Conservation (phyloP, 306 rosid genomes). For the Leucaena leucocephala region DNA sequence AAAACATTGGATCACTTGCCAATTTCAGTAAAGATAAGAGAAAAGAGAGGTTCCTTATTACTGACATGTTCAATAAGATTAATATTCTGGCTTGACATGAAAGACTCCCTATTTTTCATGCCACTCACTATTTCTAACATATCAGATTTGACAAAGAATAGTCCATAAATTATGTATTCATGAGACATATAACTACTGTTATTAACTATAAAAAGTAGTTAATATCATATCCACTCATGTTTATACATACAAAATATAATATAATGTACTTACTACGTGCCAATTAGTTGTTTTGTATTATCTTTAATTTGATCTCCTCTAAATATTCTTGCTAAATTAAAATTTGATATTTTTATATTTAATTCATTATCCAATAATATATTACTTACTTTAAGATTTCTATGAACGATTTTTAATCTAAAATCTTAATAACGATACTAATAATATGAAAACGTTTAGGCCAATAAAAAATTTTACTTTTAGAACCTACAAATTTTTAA, state of each 20-base stretch:
- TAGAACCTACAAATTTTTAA: background rate
- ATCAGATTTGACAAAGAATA: slow-evolving; percentile 1
- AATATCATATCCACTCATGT: background rate
- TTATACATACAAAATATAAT: background rate
- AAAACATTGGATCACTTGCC: background rate
- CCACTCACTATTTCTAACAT: slow-evolving; percentile 36
- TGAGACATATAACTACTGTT: slow-evolving; percentile 19
- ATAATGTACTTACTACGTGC: slow-evolving; percentile 19
- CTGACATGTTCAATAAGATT: slow-evolving; percentile 31
- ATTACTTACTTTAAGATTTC: background rate
- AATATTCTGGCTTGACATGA: background rate
- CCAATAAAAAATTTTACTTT: background rate
- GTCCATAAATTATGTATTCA: background rate
- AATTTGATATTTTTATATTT: background rate
- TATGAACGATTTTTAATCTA: background rate
- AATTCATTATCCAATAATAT: background rate
- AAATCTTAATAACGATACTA: background rate
- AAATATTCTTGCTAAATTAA: background rate
- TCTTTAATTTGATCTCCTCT: background rate
- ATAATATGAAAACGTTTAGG: background rate
- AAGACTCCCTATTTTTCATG: background rate
- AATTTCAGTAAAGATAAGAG: background rate
- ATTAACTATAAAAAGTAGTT: background rate
- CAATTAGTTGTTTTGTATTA: background rate
- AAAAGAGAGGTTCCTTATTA: background rate